Evolutionary conservation across 345 rosid genomes (phyloP).

Genomic region (Pelargonium nanum): DNA sequence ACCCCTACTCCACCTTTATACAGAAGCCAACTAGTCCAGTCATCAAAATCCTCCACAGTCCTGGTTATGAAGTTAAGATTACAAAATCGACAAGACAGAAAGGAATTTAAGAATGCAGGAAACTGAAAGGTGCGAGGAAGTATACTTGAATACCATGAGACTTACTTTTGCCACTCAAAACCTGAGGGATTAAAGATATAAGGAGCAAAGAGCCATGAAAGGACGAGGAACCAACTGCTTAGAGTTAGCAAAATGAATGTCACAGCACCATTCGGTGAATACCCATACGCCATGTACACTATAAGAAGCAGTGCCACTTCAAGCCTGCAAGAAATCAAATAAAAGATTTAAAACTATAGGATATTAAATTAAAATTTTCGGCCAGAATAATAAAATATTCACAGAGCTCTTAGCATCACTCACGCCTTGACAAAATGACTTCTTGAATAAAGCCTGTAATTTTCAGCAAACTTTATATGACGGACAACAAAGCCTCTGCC

Average conservation of each 20-base stretch:
- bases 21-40: slow-evolving; percentile 94
- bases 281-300: slow-evolving; percentile 91
- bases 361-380: neutral
- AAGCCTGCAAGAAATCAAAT: slow-evolving; percentile 38
- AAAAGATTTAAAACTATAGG: neutral
- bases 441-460: slow-evolving; percentile 92
- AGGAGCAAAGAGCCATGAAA: slow-evolving; percentile 98
- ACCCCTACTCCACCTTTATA: slow-evolving; percentile 99
- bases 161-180: slow-evolving; percentile 99
- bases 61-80: slow-evolving; percentile 27
- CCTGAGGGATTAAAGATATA: slow-evolving; percentile 99
- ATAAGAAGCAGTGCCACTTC: slow-evolving; percentile 96
- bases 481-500: slow-evolving; percentile 98
- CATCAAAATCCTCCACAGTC: slow-evolving; percentile 97
- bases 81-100: neutral
- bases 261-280: slow-evolving; percentile 57
- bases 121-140: neutral
- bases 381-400: neutral
- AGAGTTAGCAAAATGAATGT: slow-evolving; percentile 70
- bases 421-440: slow-evolving; percentile 99
- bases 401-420: slow-evolving; percentile 15
- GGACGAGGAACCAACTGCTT: slow-evolving; percentile 96
- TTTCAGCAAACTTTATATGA: slow-evolving; percentile 94
- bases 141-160: slow-evolving; percentile 2
- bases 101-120: neutral